Evolutionary conservation across 2,329 filamentous ascomycete species (phyloP).

Genomic region (Colletotrichum nymphaeae): DNA sequence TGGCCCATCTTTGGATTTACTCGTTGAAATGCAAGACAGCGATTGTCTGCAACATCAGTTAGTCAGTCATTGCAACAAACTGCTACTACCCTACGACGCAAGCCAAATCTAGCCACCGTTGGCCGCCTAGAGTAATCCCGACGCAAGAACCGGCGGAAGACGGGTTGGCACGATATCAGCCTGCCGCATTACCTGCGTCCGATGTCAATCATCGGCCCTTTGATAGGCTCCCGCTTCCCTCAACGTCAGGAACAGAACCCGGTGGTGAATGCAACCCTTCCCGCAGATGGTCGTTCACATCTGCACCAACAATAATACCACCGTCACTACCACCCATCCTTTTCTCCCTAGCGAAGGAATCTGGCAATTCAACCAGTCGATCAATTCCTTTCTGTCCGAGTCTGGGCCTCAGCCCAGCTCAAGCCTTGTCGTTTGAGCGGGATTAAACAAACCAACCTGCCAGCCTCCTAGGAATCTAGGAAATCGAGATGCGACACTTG

Average conservation of each 20-base stretch:
- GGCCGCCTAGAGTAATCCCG: conserved; percentile 10
- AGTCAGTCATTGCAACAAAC: background rate
- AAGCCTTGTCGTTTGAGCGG: conserved; percentile 23
- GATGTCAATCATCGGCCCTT: conserved; percentile 11
- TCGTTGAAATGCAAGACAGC: conserved; percentile 20
- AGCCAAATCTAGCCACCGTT: background rate
- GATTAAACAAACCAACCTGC: background rate
- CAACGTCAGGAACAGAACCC: conserved; percentile 27
- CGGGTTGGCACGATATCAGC: conserved; percentile 28
- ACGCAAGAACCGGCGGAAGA: conserved; percentile 28
- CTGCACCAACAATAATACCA: conserved; percentile 10
- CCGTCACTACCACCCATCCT: background rate
- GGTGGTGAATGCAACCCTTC: conserved; percentile 30
- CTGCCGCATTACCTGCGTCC: conserved; percentile 23
- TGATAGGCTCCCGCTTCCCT: conserved; percentile 25
- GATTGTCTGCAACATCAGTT: conserved; percentile 21
- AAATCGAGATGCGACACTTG: conserved; percentile 3
- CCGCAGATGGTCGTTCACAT: conserved; percentile 27
- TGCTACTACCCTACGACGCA: conserved; percentile 7
- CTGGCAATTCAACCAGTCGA: conserved; percentile 24
- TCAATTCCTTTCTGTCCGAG: conserved; percentile 1
- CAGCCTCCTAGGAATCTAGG: conserved; percentile 1
- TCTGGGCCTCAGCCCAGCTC: background rate
- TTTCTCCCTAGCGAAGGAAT: background rate
- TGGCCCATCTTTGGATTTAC: conserved; percentile 5